These are phyloP conservation scores for Helicostylum pulchrum DNA, from an alignment of 192 early-diverging fungal species.

Conservation along the genomic window DNA sequence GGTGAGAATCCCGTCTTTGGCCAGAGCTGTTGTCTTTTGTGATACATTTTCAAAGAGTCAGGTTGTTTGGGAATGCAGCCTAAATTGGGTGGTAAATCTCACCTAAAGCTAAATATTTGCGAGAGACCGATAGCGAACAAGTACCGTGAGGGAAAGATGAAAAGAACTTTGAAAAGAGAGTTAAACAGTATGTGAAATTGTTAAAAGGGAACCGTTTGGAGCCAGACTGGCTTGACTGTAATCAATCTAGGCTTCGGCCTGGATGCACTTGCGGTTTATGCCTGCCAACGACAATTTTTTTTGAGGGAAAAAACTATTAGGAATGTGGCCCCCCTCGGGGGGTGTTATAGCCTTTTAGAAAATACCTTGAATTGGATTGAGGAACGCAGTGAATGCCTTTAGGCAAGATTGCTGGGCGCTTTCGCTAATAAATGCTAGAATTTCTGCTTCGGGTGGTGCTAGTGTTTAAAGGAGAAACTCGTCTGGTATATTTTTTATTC, in stretches of 20 bases:
- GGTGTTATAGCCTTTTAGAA: slow-evolving; percentile 55
- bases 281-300: slow-evolving; percentile 57
- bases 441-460: slow-evolving; percentile 30
- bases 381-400: slow-evolving; percentile 48
- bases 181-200: slow-evolving; percentile 83
- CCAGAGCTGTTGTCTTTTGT: slow-evolving; percentile 35
- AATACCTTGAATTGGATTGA: slow-evolving; percentile 55
- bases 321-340: slow-evolving; percentile 46
- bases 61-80: slow-evolving; percentile 75
- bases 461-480: slow-evolving; percentile 67
- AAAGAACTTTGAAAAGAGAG: slow-evolving; percentile 83
- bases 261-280: slow-evolving; percentile 46
- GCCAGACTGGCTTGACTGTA: slow-evolving; percentile 50
- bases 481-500: too few species aligned
- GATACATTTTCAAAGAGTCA: slow-evolving; percentile 65
- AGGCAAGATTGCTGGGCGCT: slow-evolving; percentile 21
- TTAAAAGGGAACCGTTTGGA: slow-evolving; percentile 72
- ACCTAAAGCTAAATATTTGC: slow-evolving; percentile 80
- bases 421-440: not conserved
- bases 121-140: slow-evolving; percentile 87
- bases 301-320: slow-evolving; percentile 49
- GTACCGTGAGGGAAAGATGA: slow-evolving; percentile 87
- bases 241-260: slow-evolving; percentile 40
- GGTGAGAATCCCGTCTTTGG: slow-evolving; percentile 70
- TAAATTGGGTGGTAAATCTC: slow-evolving; percentile 77